Evolutionary conservation across 805 yeast species (phyloP).

Genomic region (Suhomyces sp.): DNA sequence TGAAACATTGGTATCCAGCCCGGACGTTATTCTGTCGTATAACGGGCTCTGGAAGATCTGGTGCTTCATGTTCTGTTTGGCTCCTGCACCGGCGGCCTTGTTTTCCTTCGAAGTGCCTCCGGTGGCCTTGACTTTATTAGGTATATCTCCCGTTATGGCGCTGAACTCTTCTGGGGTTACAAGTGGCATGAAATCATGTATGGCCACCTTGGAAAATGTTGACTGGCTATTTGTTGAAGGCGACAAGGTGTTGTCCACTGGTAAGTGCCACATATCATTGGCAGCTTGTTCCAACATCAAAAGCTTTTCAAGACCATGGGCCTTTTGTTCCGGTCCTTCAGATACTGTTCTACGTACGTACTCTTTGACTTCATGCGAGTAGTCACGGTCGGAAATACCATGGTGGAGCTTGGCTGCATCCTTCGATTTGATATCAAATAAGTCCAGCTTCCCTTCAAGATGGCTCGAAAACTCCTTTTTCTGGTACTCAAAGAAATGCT

Average conservation of each 20-base stretch:
- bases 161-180: constrained; percentile 36
- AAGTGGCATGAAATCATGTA: constrained; percentile 43
- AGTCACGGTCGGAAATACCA: constrained; percentile 30
- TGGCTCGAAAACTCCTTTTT: constrained; percentile 22
- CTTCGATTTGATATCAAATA: constrained; percentile 20
- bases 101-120: constrained; percentile 10
- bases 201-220: constrained; percentile 7
- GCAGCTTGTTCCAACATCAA: neutral
- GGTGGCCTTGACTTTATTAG: constrained; percentile 19
- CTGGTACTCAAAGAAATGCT: constrained; percentile 39
- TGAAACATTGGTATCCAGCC: constrained; percentile 36
- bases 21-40: constrained; percentile 37
- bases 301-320: neutral
- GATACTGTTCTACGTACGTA: constrained; percentile 16
- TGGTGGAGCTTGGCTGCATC: constrained; percentile 24
- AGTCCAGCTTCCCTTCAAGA: constrained; percentile 14
- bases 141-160: constrained; percentile 39
- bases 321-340: constrained; percentile 4
- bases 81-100: constrained; percentile 1
- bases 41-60: constrained; percentile 39
- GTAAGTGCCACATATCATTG: neutral
- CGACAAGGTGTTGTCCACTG: neutral
- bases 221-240: neutral
- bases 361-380: constrained; percentile 27
- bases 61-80: constrained; percentile 27